Conservation (phyloP, 2,329 filamentous ascomycete species). For the Penicillium sclerotigenum region DNA sequence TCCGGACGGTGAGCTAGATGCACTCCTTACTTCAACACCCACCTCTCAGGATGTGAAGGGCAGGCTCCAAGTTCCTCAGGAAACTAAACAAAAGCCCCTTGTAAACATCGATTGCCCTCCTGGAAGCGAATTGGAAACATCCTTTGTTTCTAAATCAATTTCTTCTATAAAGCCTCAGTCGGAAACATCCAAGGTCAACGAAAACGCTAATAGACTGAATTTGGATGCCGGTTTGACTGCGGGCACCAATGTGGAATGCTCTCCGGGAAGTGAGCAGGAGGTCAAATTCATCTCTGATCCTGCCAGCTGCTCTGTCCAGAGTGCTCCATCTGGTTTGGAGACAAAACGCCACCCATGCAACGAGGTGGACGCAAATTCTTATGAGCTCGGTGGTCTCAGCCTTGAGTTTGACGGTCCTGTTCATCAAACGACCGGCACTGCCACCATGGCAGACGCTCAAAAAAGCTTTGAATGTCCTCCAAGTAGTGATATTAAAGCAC, state of each 20-base stretch:
- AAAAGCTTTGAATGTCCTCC: slow-evolving; percentile 5
- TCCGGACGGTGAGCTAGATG: slow-evolving; percentile 9
- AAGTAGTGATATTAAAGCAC: slow-evolving; percentile 13
- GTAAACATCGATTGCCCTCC: slow-evolving; percentile 11
- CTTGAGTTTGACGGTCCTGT: neutral
- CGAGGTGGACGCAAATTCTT: slow-evolving; percentile 12
- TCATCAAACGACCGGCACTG: neutral
- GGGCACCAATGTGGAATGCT: slow-evolving; percentile 6
- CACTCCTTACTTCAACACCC: neutral
- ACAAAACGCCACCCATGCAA: slow-evolving; percentile 3
- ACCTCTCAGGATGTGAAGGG: neutral
- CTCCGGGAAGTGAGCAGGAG: slow-evolving; percentile 17
- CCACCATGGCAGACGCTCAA: neutral
- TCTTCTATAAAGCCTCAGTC: neutral
- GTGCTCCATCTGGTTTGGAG: neutral
- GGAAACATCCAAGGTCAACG: neutral
- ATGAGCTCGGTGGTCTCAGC: neutral
- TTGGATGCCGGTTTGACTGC: slow-evolving; percentile 1
- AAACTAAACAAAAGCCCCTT: slow-evolving; percentile 6
- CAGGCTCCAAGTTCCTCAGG: neutral
- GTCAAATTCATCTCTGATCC: slow-evolving; percentile 11
- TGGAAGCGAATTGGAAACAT: slow-evolving; percentile 10
- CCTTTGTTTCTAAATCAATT: slow-evolving; percentile 7
- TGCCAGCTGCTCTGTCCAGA: neutral
- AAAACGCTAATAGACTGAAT: neutral